Conservation (phyloP, 305 asterid genomes). For the Withania somnifera region DNA sequence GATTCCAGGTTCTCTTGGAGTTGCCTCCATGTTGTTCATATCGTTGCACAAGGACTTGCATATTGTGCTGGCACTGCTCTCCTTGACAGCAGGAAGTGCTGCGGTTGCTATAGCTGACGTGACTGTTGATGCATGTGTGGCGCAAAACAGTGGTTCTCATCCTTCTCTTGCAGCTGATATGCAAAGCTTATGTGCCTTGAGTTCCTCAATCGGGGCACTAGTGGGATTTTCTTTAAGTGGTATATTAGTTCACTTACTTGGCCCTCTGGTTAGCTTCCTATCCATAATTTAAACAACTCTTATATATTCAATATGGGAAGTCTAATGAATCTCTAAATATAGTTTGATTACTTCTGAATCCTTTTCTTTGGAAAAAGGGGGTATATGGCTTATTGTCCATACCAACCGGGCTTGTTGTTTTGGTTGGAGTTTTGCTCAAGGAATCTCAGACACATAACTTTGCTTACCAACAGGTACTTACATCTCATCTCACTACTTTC, state of each 20-base stretch:
- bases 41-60: slow-evolving; percentile 58
- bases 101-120: slow-evolving; percentile 95
- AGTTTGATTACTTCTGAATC: background rate
- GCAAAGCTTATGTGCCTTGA: slow-evolving; percentile 86
- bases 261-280: slow-evolving; percentile 53
- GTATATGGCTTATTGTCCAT: slow-evolving; percentile 67
- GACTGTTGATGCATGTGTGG: slow-evolving; percentile 92
- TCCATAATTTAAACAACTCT: background rate
- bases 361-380: slow-evolving; percentile 37
- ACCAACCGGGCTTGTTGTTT: slow-evolving; percentile 65
- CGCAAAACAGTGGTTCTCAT: slow-evolving; percentile 65
- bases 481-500: background rate
- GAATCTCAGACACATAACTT: slow-evolving; percentile 41
- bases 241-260: slow-evolving; percentile 65
- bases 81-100: slow-evolving; percentile 80
- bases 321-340: background rate
- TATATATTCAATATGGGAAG: background rate
- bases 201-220: slow-evolving; percentile 73
- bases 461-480: slow-evolving; percentile 50
- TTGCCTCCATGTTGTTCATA: slow-evolving; percentile 62
- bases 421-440: slow-evolving; percentile 63
- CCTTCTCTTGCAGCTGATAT: slow-evolving; percentile 83
- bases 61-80: slow-evolving; percentile 56
- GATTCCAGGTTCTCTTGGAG: slow-evolving; percentile 61
- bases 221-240: slow-evolving; percentile 82